Evolutionary conservation across 805 yeast species (phyloP), one percentile per base, ranked within the genome.

Genomic region (Helenozyma baotianmanensis): DNA sequence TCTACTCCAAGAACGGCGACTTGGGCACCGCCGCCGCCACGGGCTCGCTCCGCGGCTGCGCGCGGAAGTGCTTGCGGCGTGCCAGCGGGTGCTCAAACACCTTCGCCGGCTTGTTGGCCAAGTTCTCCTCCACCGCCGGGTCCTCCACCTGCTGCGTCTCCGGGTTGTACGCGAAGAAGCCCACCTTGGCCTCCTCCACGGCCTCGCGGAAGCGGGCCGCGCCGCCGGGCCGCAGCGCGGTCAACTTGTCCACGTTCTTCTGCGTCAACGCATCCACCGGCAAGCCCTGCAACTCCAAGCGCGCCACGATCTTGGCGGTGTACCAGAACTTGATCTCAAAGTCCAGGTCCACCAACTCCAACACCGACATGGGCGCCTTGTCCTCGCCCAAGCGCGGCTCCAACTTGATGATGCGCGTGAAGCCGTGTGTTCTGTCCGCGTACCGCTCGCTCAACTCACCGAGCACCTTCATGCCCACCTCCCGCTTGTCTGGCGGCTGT

Each of bases 371-470:
- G 21, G 89, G 89, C 0, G 97, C 95, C 40, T 79, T 82, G 56
- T 92, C 98, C 40, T 64, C 69, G 35, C 92, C 89, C 29, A 81
- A 58, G 45, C 97, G 72, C 12, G 89, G 87, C 58, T 92, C 97
- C 40, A 92, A 65, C 47, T 75, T 80, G 41, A 88, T 62, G 33
- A 90, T 76, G 46, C 97, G 76, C 3, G 97, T 87, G 63, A 81
- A 90, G 1, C 97, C 97, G 40, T 87, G 84, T 1, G 59, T 53
- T 61, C 96, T 74, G 15, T 59, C 50, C 4, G 64, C 50, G 52
- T 83, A 89, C 36, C 95, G 69, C 25, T 74, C 68, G 4, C 77
- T 74, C 25, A 89, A 65, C 25, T 75, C 86, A 12, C 69, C 72
- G 39, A 82, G 65, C 27, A 92, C 61, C 51, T 82, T 85, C n/a